Base-by-base conservation (phyloP, 2,329 filamentous ascomycete species). In the Boeremia lycopersici region DNA sequence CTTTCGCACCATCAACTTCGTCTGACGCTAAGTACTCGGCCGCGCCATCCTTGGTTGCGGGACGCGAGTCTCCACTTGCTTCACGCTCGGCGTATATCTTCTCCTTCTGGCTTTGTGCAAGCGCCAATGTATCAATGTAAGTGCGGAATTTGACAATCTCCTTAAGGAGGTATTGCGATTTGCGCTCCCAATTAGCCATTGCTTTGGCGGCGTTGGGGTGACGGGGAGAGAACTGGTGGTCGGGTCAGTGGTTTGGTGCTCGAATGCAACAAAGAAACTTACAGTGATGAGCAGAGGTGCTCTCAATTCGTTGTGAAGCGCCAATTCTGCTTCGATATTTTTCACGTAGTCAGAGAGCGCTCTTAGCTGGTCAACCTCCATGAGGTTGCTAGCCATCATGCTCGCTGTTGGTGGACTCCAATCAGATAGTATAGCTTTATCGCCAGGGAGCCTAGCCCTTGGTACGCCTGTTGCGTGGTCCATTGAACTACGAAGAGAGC, bases 91-190 rank as follows among this genome's bases (percentile, higher is more conserved):
- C 68, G 62, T 91, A 89, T 36, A 97, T 87, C 70, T 87, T 88
- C 40, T 84, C 82, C 71, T 89, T 92, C 49, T 86, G 82, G 29
- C 73, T 77, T 64, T 89, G 85, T 0, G 93, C 93, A 33, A 85
- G 84, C 53, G 86, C 82, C 45, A 99, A 78, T 30, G 86, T 88
- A 73, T 98, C 95, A 63, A 97, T 93, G 70, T 98, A 99, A 0
- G 93, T 98, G 56, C 89, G 83, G 78, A 96, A 98, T 76, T 98
- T 98, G 75, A 98, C 92, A 73, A 96, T 97, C 78, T 99, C 95
- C 31, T 90, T 83, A 11, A 98, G 82, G 35, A 99, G 79, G 72
- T 98, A 96, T 28, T 90, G 88, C 51, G 91, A 96, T 79, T 98
- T 98, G 70, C 89, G 87, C 79, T 99, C 93, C 93, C 95, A 99